These are phyloP conservation scores for Botryotinia globosa DNA, from an alignment of 2,329 filamentous ascomycete genomes.

Conservation along the genomic window DNA sequence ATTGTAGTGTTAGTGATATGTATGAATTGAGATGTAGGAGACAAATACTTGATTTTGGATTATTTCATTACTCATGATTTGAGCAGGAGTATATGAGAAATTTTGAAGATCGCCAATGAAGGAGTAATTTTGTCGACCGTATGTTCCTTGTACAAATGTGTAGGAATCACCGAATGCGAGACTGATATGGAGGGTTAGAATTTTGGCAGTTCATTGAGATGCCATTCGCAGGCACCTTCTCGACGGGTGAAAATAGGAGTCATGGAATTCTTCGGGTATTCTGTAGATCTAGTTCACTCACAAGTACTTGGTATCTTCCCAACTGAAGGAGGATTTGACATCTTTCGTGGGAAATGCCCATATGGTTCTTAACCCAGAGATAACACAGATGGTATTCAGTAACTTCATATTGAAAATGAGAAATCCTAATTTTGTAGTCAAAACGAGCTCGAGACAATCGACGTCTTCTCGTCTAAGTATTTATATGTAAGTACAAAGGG, in stretches of 20 bases:
- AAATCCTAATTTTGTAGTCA: background rate
- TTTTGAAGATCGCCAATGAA: slow-evolving; percentile 55
- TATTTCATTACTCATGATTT: slow-evolving; percentile 48
- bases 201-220: no score
- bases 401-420: slow-evolving; percentile 11
- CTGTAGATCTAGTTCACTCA: background rate
- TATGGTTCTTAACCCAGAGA: background rate
- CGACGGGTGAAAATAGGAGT: background rate
- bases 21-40: slow-evolving; percentile 32
- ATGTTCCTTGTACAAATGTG: slow-evolving; percentile 52
- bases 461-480: background rate
- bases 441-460: background rate
- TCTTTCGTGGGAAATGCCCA: slow-evolving; percentile 2
- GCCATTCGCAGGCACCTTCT: no score
- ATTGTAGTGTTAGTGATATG: background rate
- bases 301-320: slow-evolving; percentile 16
- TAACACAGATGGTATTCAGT: background rate
- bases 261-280: background rate
- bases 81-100: slow-evolving; percentile 44
- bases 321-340: slow-evolving; percentile 1
- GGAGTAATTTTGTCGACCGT: slow-evolving; percentile 50
- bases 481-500: background rate
- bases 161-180: slow-evolving; percentile 52
- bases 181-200: slow-evolving; percentile 28
- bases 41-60: slow-evolving; percentile 46